phyloP scores from a whole-genome alignment of 805 yeast species.

The Yarrowia sp. region DNA sequence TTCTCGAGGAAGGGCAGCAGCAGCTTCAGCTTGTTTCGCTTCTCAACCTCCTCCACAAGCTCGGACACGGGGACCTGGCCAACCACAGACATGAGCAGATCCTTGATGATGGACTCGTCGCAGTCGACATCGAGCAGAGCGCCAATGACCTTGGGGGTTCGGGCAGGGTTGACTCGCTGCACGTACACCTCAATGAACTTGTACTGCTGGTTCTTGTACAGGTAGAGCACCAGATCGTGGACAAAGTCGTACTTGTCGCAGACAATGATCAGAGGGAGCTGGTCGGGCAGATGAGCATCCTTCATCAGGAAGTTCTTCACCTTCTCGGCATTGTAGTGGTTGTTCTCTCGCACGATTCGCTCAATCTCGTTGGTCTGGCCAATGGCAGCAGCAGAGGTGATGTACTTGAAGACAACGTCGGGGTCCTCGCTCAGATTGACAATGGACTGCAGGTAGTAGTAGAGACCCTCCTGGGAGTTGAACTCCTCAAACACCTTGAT shows the following conservation, averaged over 20 bases:
- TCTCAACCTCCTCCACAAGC: conserved; percentile 90
- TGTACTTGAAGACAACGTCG: conserved; percentile 93
- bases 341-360: conserved; percentile 91
- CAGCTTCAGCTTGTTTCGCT: conserved; percentile 88
- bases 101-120: conserved; percentile 83
- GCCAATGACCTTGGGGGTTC: conserved; percentile 95
- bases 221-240: conserved; percentile 87
- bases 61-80: conserved; percentile 93
- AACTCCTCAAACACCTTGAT: conserved; percentile 91
- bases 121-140: conserved; percentile 96
- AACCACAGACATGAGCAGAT: conserved; percentile 73
- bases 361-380: conserved; percentile 93
- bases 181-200: conserved; percentile 97
- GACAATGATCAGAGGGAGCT: conserved; percentile 91
- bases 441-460: conserved; percentile 87
- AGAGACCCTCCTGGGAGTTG: conserved; percentile 88
- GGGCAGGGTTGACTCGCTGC: conserved; percentile 93
- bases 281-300: conserved; percentile 91
- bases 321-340: conserved; percentile 92
- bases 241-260: conserved; percentile 90
- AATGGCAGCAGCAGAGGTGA: conserved; percentile 86
- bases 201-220: conserved; percentile 93
- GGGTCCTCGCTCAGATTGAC: conserved; percentile 92
- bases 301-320: conserved; percentile 89
- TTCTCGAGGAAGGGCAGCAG: conserved; percentile 91